Base-by-base conservation (phyloP, 225 moss, liverwort and hornwort species). In the Physcomitrium patens region DNA sequence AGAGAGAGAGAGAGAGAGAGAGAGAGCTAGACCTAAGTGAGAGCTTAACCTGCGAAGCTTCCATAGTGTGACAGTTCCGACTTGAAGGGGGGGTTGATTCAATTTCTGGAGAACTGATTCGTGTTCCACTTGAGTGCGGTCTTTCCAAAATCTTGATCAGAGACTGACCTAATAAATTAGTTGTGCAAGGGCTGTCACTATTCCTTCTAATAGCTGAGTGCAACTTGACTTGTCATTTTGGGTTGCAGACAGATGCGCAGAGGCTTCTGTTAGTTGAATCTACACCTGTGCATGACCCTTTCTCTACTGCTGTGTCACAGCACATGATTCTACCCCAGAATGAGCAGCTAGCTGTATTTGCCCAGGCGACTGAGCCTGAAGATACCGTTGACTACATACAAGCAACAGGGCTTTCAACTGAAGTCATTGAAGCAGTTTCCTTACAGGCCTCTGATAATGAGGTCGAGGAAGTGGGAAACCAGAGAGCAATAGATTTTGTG, bases 361-460 rank as follows among this genome's bases (percentile, higher is more conserved):
- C 24, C 54, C 72, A 17, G 43, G 26, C 23, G 16, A 60, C 62
- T 27, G 73, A 63, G 22, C 15, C 18, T 59, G 77, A 77, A 42
- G 76, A 60, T 26, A 57, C 60, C 10, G 59, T 8, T 1, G 74
- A 69, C 27, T 81, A 23, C 58, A 50, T 68, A 57, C 68, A 65
- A 49, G 69, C 65, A 44, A 60, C 63, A 37, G 71, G 72, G 27
- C 8, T 64, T 44, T 60, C 74, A 57, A 67, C 75, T 22, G 74
- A 70, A 50, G 62, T 20, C 15, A 78, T 78, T 59, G 85, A 73
- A 10, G 68, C 76, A 48, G 76, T 45, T 63, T 88, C 87, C 58
- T 57, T 74, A 70, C 87, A 76, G 12, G 76, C 56, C 7, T 79
- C 75, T 2, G 82, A 78, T 2, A 82, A 80, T 37, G 87, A 85